Conservation (phyloP, 2,329 filamentous ascomycete genomes). For the Herpotrichia juniperi region DNA sequence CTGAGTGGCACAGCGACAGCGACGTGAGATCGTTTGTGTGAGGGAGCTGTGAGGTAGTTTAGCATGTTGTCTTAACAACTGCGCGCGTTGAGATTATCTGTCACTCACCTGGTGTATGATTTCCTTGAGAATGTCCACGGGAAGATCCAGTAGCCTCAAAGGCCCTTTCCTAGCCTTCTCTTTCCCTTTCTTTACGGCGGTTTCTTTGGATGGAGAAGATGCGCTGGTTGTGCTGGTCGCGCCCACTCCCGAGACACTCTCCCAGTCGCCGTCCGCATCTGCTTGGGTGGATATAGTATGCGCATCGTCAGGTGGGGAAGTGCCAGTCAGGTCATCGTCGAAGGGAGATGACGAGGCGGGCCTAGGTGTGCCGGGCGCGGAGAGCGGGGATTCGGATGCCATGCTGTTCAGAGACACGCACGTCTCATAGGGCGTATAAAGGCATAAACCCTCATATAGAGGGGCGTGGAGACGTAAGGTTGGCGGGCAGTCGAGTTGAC, state of each 20-base stretch:
- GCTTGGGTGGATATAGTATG: slow-evolving; percentile 18
- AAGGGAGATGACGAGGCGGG: slow-evolving; percentile 34
- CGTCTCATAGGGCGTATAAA: slow-evolving; percentile 29
- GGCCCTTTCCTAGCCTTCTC: slow-evolving; percentile 58
- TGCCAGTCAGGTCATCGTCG: slow-evolving; percentile 27
- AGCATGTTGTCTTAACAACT: background rate
- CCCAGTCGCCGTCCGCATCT: slow-evolving; percentile 18
- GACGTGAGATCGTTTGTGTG: slow-evolving; percentile 83
- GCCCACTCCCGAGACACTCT: slow-evolving; percentile 2
- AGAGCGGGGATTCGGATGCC: slow-evolving; percentile 35
- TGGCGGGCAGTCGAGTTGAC: slow-evolving; percentile 17
- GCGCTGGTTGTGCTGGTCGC: slow-evolving; percentile 5
- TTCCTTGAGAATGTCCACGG: slow-evolving; percentile 77
- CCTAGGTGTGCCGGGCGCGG: slow-evolving; percentile 31
- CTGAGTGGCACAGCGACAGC: slow-evolving; percentile 77
- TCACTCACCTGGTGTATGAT: slow-evolving; percentile 75
- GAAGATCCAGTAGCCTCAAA: slow-evolving; percentile 73
- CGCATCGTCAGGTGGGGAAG: slow-evolving; percentile 29
- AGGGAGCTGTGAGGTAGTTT: slow-evolving; percentile 64
- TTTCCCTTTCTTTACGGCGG: slow-evolving; percentile 55
- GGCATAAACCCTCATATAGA: slow-evolving; percentile 37
- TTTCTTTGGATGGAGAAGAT: slow-evolving; percentile 27
- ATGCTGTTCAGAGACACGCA: slow-evolving; percentile 33
- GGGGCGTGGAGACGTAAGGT: background rate
- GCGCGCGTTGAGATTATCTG: slow-evolving; percentile 1